Conservation (phyloP, 2,329 filamentous ascomycete species). For the Aspergillus fumigatiaffinis region DNA sequence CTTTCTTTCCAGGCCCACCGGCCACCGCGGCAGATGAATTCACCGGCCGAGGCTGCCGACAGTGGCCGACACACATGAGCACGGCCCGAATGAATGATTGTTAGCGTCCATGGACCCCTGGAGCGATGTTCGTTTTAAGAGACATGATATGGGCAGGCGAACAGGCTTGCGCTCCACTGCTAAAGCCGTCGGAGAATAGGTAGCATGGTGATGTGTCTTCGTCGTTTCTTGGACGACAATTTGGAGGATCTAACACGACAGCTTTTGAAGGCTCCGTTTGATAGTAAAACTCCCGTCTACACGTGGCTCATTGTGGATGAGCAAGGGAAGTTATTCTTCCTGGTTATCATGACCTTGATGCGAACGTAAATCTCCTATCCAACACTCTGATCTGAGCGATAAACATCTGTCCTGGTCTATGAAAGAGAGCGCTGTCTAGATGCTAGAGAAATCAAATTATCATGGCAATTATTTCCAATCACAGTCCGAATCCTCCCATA, state of each 20-base stretch:
- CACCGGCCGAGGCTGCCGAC: background rate
- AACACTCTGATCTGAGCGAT: background rate
- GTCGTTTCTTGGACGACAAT: background rate
- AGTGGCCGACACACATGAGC: background rate
- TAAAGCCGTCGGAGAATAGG: no score
- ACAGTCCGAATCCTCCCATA: conserved; percentile 47
- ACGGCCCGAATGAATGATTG: background rate
- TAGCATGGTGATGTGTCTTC: no score
- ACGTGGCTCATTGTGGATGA: background rate
- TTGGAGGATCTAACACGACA: background rate
- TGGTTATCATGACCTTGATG: background rate
- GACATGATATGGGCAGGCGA: background rate
- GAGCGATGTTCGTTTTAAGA: background rate
- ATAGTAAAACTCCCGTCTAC: no score
- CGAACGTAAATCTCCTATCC: background rate
- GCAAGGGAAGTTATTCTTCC: background rate
- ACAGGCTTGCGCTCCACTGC: no score
- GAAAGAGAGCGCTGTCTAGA: background rate
- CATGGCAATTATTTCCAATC: background rate
- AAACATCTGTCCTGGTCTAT: background rate
- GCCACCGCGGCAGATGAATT: background rate
- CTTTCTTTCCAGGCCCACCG: background rate
- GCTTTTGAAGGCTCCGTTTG: no score
- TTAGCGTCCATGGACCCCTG: background rate
- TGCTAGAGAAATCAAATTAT: background rate